Conservation (phyloP, 2,329 filamentous ascomycete species). For the Cladophialophora yegresii region DNA sequence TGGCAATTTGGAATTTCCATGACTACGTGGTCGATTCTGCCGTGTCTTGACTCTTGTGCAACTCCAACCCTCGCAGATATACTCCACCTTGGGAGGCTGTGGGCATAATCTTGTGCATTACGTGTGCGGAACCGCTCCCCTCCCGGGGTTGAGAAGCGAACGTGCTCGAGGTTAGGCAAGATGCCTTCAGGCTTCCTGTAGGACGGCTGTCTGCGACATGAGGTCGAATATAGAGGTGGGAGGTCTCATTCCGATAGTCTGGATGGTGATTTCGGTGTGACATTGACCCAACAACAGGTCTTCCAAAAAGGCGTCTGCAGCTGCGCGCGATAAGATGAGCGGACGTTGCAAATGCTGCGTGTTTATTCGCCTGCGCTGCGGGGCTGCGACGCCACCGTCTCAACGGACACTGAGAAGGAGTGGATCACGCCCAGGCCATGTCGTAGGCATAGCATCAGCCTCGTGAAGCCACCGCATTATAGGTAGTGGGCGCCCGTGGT, state of each 20-base stretch:
- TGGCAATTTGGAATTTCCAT: slow-evolving; percentile 29
- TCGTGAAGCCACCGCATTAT: not conserved
- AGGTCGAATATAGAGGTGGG: not conserved
- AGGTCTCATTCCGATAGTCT: slow-evolving; percentile 9
- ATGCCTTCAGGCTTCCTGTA: slow-evolving; percentile 7
- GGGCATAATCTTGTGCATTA: not conserved
- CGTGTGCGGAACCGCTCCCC: slow-evolving; percentile 9
- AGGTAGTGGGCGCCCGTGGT: not conserved
- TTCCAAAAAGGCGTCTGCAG: not conserved
- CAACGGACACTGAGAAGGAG: not conserved
- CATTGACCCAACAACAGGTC: not conserved
- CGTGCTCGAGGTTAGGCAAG: not conserved
- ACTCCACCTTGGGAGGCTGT: not conserved
- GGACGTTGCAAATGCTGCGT: not conserved
- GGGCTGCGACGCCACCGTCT: slow-evolving; percentile 4
- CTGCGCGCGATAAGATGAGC: not conserved
- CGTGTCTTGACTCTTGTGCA: slow-evolving; percentile 12
- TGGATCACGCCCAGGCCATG: not conserved
- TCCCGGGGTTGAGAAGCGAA: slow-evolving; percentile 4
- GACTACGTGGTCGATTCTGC: slow-evolving; percentile 21
- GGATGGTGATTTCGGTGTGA: slow-evolving; percentile 7
- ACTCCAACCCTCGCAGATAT: slow-evolving; percentile 1
- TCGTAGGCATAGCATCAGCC: not conserved
- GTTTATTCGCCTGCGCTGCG: not conserved
- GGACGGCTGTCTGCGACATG: slow-evolving; percentile 11